Evolutionary conservation across 148 eudicot species (phyloP).

Genomic region (Euryodendron excelsum): DNA sequence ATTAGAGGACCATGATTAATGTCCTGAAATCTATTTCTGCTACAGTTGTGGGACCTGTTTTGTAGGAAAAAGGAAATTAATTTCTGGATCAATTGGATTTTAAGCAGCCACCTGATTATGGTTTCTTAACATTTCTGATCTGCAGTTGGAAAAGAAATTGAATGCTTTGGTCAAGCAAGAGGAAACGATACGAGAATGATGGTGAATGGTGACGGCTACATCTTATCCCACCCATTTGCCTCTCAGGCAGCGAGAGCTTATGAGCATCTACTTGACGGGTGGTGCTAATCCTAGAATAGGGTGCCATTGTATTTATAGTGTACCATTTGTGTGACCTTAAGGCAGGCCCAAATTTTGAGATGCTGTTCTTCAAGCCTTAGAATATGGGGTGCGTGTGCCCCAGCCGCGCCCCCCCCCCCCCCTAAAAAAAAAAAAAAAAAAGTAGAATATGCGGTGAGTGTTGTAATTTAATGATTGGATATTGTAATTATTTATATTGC

Average conservation of each 20-base stretch:
- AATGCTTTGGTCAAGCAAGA: slow-evolving; percentile 32
- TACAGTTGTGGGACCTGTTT: background rate
- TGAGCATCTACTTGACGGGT: slow-evolving; percentile 16
- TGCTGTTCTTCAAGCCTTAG: too few species aligned
- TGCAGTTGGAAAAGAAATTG: slow-evolving; percentile 57
- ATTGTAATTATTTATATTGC: too few species aligned
- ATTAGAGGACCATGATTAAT: background rate
- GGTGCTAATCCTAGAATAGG: too few species aligned
- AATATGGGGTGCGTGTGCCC: too few species aligned
- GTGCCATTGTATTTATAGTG: too few species aligned
- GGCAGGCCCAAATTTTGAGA: too few species aligned
- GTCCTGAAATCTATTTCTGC: background rate
- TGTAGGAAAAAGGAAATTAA: too few species aligned
- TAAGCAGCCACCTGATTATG: background rate
- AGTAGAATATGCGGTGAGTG: too few species aligned
- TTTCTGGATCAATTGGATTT: background rate
- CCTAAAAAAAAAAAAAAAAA: too few species aligned
- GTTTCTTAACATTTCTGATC: background rate
- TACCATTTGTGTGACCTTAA: too few species aligned
- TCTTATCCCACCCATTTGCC: background rate
- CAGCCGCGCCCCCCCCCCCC: too few species aligned
- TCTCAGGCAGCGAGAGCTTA: background rate
- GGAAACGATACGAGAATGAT: slow-evolving; percentile 17
- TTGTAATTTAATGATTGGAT: too few species aligned
- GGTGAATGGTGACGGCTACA: background rate